Percentiles rank a stretch among this genome's conserved stretches.
Conservation (phyloP, 257 asterid species). For the Capsicum chinense region DNA sequence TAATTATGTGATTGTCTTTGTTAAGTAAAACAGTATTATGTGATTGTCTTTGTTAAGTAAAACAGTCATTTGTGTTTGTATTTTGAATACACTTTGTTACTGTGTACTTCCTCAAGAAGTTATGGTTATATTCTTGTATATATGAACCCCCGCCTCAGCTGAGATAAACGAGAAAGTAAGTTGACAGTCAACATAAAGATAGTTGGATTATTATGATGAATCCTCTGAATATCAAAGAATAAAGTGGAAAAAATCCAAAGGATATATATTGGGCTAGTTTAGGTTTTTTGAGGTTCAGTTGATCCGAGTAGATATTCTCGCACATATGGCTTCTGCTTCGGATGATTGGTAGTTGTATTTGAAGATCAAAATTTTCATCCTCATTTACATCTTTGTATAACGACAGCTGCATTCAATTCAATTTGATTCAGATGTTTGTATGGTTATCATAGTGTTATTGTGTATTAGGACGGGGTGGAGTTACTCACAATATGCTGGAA, state of each 20-base stretch:
- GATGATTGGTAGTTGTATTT: not conserved
- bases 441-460: constrained; percentile 23
- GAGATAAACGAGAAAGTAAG: not conserved
- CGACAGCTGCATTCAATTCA: not conserved
- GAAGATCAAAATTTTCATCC: not conserved
- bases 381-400: not conserved
- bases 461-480: constrained; percentile 80
- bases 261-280: not conserved
- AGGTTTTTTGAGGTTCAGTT: not conserved
- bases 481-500: constrained; percentile 84
- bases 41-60: not conserved
- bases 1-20: not conserved
- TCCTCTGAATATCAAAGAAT: not conserved
- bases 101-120: not conserved
- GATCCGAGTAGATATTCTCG: not conserved
- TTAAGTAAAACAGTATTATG: not conserved
- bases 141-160: not conserved
- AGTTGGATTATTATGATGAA: not conserved
- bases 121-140: not conserved
- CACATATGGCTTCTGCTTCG: not conserved
- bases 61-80: not conserved
- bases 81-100: not conserved
- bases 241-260: not conserved
- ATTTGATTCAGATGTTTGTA: not conserved
- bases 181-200: not conserved